Evolutionary conservation across 495 filamentous ascomycete genomes (phyloP).

Genomic region (Annulohypoxylon bovei): DNA sequence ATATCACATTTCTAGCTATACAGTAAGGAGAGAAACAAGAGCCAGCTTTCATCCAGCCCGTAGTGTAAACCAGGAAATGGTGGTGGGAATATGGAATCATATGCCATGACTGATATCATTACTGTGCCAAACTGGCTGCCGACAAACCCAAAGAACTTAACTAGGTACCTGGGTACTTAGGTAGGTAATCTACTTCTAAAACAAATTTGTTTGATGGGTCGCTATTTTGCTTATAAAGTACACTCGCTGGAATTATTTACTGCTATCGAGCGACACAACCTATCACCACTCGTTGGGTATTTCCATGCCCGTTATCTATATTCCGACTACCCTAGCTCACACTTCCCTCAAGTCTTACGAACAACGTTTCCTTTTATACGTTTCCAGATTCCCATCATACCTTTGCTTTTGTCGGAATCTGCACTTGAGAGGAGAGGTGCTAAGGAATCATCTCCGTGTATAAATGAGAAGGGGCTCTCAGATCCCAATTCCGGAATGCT

Average conservation of each 20-base stretch:
- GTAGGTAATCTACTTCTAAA: not conserved
- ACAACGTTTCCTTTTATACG: not conserved
- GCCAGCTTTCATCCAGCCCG: not conserved
- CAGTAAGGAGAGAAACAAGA: not conserved
- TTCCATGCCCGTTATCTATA: not conserved
- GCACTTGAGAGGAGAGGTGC: not conserved
- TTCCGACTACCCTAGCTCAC: no score
- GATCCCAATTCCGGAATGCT: no score
- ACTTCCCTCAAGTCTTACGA: not conserved
- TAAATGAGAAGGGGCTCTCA: no score
- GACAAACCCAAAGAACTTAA: no score
- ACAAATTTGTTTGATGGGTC: not conserved
- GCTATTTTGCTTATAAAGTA: not conserved
- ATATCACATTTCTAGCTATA: not conserved
- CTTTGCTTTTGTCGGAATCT: not conserved
- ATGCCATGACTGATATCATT: no score
- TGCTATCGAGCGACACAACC: not conserved
- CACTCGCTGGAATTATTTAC: not conserved
- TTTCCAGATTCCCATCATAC: not conserved
- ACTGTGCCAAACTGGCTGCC: not conserved
- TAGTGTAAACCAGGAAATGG: no score
- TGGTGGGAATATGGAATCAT: no score
- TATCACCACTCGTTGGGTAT: not conserved
- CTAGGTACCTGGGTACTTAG: no score
- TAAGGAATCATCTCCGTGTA: no score